Conservation (phyloP, 352 stramenopile genomes). For the Paralagenidium karlingii region DNA sequence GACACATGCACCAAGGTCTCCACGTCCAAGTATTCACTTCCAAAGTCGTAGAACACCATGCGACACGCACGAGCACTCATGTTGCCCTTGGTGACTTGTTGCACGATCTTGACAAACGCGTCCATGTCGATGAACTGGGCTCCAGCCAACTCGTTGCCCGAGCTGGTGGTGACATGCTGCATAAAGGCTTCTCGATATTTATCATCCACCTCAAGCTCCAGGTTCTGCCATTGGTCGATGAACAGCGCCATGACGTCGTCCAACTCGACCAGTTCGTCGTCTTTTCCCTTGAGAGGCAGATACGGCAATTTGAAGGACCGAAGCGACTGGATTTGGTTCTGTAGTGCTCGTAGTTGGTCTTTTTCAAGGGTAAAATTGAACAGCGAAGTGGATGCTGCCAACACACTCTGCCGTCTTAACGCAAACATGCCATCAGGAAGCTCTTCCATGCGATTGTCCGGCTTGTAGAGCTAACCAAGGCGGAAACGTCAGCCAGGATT, state of each 20-base stretch:
- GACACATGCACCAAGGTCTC: constrained; percentile 41
- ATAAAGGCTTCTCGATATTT: too few species aligned
- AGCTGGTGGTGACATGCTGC: too few species aligned
- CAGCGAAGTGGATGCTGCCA: constrained; percentile 15
- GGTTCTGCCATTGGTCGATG: constrained; percentile 29
- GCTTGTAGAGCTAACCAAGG: constrained; percentile 57
- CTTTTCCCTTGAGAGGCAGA: not conserved
- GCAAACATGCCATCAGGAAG: constrained; percentile 30
- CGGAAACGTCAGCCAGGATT: too few species aligned
- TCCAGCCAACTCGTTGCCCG: too few species aligned
- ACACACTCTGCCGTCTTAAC: constrained; percentile 17
- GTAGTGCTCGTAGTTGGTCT: constrained; percentile 16
- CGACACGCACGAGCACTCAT: constrained; percentile 37
- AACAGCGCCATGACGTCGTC: constrained; percentile 55
- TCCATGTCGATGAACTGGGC: constrained; percentile 57
- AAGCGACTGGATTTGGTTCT: constrained; percentile 19
- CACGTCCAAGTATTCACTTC: constrained; percentile 39
- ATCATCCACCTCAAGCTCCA: too few species aligned
- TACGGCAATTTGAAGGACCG: not conserved
- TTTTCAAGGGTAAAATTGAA: constrained; percentile 31
- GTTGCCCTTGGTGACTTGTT: constrained; percentile 28
- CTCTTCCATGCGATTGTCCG: constrained; percentile 39
- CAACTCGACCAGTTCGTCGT: constrained; percentile 25
- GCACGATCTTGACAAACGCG: constrained; percentile 63
- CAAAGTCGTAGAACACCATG: constrained; percentile 50